Conservation (phyloP, 192 early-diverging fungal species). For the Coemansia sp. region DNA sequence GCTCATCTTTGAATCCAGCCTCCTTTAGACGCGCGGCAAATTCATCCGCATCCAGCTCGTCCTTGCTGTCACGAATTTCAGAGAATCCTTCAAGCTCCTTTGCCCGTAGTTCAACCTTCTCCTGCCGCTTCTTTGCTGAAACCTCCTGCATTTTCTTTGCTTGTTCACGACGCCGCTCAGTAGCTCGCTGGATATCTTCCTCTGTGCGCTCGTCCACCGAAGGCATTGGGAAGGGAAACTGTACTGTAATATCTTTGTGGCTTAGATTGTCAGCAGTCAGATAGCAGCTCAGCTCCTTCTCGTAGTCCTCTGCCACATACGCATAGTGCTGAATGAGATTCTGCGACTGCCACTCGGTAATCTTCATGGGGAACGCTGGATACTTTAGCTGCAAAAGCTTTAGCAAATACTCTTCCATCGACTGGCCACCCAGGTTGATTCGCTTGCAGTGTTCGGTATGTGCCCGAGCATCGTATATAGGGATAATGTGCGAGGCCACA, state of each 20-base stretch:
- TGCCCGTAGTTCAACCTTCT: conserved; percentile 75
- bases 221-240: conserved; percentile 73
- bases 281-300: conserved; percentile 62
- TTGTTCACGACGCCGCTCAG: conserved; percentile 69
- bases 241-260: conserved; percentile 66
- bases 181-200: conserved; percentile 68
- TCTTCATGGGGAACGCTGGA: conserved; percentile 79
- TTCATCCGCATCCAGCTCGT: conserved; percentile 15
- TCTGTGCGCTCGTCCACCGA: conserved; percentile 70
- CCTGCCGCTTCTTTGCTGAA: conserved; percentile 74
- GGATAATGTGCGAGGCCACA: conserved; percentile 71
- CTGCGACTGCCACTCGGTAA: conserved; percentile 71
- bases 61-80: conserved; percentile 31
- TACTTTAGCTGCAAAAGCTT: conserved; percentile 90
- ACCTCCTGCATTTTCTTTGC: conserved; percentile 73
- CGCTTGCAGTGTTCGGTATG: conserved; percentile 68
- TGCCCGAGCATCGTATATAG: conserved; percentile 61
- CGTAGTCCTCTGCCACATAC: conserved; percentile 75
- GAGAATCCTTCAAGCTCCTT: conserved; percentile 57
- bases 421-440: conserved; percentile 74
- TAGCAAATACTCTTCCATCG: conserved; percentile 77
- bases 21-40: conserved; percentile 56
- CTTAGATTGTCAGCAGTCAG: conserved; percentile 61
- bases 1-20: conserved; percentile 63
- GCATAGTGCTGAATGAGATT: conserved; percentile 66